phyloP scores from a whole-genome alignment of 2,329 filamentous ascomycete species.

The Venturia carpophila region DNA sequence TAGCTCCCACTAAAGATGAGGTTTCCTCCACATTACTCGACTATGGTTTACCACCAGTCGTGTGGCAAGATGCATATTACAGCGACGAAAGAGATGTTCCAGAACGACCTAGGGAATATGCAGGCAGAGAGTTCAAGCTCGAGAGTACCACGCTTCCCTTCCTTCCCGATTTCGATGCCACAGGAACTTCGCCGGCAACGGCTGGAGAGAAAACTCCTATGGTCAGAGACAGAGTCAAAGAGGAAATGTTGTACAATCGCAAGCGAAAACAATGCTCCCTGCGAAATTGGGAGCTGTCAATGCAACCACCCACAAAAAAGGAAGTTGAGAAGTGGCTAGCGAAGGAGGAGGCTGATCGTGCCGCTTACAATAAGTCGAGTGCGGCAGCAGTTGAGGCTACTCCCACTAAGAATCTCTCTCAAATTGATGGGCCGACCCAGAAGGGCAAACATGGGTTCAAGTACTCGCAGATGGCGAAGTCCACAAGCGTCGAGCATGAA shows the following conservation, averaged over 20 bases:
- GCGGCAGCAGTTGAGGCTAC: constrained; percentile 15
- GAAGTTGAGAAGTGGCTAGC: constrained; percentile 66
- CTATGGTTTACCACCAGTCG: constrained; percentile 54
- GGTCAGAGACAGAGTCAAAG: constrained; percentile 43
- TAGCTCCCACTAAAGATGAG: constrained; percentile 39
- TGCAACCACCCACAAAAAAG: constrained; percentile 58
- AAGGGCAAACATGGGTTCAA: constrained; percentile 76
- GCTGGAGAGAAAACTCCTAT: constrained; percentile 45
- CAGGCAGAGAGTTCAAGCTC: constrained; percentile 74
- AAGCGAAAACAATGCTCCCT: constrained; percentile 53
- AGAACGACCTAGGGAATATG: constrained; percentile 69
- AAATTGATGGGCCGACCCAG: constrained; percentile 84
- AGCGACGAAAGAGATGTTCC: constrained; percentile 79
- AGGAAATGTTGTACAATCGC: constrained; percentile 44
- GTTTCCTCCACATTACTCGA: constrained; percentile 50
- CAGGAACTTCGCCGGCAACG: constrained; percentile 48
- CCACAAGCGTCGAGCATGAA: constrained; percentile 72
- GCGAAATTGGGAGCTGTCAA: constrained; percentile 68
- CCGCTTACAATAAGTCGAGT: constrained; percentile 20
- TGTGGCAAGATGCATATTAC: constrained; percentile 84
- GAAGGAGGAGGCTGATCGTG: constrained; percentile 24
- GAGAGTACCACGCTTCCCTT: constrained; percentile 68
- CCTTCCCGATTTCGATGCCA: constrained; percentile 68
- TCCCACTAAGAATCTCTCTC: constrained; percentile 49
- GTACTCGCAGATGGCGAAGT: constrained; percentile 68